Evolutionary conservation across 805 yeast genomes (phyloP).

Genomic region (Ogataea sp.): DNA sequence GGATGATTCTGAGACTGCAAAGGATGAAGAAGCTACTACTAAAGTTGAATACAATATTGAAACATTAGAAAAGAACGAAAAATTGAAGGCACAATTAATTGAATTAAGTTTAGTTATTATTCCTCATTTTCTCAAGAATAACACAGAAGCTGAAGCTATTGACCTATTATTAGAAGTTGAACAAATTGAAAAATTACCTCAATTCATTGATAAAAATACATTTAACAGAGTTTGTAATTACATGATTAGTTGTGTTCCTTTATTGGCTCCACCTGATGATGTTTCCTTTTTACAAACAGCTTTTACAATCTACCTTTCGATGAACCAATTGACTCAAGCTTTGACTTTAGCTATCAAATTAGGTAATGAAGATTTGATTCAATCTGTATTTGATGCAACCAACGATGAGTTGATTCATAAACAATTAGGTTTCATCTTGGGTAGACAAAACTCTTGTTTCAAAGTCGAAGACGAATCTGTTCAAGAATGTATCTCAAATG

Average conservation of each 20-base stretch:
- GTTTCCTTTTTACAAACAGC: constrained; percentile 81
- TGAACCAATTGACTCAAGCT: constrained; percentile 82
- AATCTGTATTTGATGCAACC: constrained; percentile 76
- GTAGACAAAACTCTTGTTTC: constrained; percentile 80
- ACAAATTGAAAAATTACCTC: constrained; percentile 71
- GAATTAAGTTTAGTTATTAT: constrained; percentile 69
- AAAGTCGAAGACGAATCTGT: constrained; percentile 63
- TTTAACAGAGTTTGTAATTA: constrained; percentile 87
- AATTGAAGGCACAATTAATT: constrained; percentile 30
- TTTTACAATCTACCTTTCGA: constrained; percentile 70
- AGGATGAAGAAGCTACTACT: constrained; percentile 2
- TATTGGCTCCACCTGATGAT: constrained; percentile 93
- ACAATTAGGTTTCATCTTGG: constrained; percentile 85
- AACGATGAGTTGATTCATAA: constrained; percentile 67
- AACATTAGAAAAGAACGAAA: not conserved
- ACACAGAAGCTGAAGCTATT: constrained; percentile 98
- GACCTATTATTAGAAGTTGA: constrained; percentile 89
- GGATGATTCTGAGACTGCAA: no score
- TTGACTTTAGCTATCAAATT: constrained; percentile 81
- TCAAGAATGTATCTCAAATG: constrained; percentile 79
- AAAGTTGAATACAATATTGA: constrained; percentile 6
- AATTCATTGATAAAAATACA: constrained; percentile 77
- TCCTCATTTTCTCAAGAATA: constrained; percentile 86
- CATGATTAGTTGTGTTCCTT: constrained; percentile 94
- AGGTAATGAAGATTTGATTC: constrained; percentile 72